A percentile compares a stretch with the other conserved stretches of the same genome.
phyloP scores from a whole-genome alignment of 441 rosid species.

The Theobroma grandiflorum region DNA sequence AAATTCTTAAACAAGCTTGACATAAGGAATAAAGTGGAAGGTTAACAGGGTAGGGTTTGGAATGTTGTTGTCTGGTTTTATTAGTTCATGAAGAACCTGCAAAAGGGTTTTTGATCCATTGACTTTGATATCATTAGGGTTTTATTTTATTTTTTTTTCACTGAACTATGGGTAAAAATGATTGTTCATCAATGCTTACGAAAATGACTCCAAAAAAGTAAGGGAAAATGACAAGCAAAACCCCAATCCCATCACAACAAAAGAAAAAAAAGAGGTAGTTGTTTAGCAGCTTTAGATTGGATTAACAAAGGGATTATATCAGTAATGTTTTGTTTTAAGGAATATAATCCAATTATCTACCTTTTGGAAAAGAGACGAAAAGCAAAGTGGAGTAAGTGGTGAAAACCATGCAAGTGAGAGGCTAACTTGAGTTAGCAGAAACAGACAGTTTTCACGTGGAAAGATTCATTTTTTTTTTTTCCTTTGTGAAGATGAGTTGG shows the following conservation, averaged over 20 bases:
- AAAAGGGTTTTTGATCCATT: neutral
- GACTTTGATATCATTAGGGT: constrained; percentile 17
- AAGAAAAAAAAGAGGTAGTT: neutral
- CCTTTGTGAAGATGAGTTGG: constrained; percentile 26
- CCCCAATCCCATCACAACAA: neutral
- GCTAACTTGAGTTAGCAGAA: neutral
- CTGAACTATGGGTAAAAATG: constrained; percentile 1
- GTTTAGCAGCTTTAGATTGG: constrained; percentile 9
- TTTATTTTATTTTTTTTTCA: neutral
- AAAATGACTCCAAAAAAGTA: neutral
- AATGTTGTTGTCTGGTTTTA: constrained; percentile 18
- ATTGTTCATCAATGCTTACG: neutral
- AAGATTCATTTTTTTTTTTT: constrained; percentile 37
- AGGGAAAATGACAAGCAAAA: neutral
- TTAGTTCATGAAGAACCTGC: neutral
- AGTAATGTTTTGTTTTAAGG: neutral
- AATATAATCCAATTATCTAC: neutral
- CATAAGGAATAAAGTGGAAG: constrained; percentile 35
- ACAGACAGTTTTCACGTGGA: constrained; percentile 58
- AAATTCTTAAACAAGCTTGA: constrained; percentile 12
- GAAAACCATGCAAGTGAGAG: constrained; percentile 28
- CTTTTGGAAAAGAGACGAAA: constrained; percentile 1
- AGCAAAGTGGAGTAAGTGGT: constrained; percentile 1
- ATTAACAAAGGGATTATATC: neutral
- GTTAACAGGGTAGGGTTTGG: neutral